Percentiles rank a stretch among this genome's conserved stretches.
Evolutionary conservation across 164 flowering plant species (phyloP).

Genomic region (Vitis vinifera): DNA sequence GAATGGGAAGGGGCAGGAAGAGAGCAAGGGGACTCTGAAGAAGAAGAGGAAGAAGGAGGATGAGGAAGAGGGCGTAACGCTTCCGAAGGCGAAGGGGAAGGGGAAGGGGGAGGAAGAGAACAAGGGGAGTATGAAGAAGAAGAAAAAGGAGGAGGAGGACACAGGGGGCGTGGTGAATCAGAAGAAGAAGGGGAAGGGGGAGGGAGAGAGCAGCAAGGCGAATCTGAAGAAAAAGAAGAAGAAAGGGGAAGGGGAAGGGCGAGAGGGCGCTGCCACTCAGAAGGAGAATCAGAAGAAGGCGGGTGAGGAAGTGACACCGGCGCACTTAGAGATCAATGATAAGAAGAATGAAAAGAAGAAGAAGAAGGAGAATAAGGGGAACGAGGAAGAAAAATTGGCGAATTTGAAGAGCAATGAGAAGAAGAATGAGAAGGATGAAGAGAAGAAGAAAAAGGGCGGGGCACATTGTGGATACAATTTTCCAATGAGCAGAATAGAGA

Average conservation of each 20-base stretch:
- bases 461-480: constrained; percentile 15
- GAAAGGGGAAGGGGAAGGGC: background rate
- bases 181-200: background rate
- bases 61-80: background rate
- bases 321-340: too few species aligned
- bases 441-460: constrained; percentile 7
- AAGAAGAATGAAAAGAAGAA: background rate
- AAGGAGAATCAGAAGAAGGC: too few species aligned
- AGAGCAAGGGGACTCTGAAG: background rate
- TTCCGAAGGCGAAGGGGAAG: too few species aligned
- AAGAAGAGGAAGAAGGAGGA: constrained; percentile 1
- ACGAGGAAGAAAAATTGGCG: background rate
- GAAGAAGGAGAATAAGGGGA: constrained; percentile 8
- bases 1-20: background rate
- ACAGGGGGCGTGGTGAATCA: background rate
- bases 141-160: background rate
- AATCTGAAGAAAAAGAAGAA: background rate
- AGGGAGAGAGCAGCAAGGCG: background rate
- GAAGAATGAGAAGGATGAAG: constrained; percentile 17
- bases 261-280: too few species aligned
- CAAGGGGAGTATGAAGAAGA: background rate
- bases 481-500: constrained; percentile 51
- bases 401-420: background rate
- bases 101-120: background rate
- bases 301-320: too few species aligned